Evolutionary conservation across 805 yeast species (phyloP).

Genomic region (Saturnispora sanitii): DNA sequence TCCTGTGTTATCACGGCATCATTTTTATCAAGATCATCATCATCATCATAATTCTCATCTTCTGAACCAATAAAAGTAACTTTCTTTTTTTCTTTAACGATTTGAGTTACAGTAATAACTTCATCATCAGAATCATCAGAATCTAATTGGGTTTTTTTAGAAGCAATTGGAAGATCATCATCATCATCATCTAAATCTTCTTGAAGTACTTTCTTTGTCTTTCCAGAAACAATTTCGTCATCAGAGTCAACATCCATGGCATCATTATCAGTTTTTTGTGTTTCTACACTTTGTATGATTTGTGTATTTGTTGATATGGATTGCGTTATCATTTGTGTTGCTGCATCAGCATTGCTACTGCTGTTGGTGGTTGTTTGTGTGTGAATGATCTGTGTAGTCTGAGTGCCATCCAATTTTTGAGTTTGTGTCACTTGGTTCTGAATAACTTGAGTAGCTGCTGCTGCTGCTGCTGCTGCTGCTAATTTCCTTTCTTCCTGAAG

Average conservation of each 20-base stretch:
- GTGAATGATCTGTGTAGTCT: not conserved
- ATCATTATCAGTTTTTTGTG: slow-evolving; percentile 1
- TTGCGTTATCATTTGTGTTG: slow-evolving; percentile 1
- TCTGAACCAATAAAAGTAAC: slow-evolving; percentile 2
- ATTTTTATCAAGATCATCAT: not conserved
- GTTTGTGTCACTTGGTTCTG: not conserved
- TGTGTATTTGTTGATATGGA: not conserved
- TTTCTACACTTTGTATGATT: not conserved
- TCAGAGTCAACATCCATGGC: slow-evolving; percentile 4
- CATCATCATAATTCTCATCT: slow-evolving; percentile 3
- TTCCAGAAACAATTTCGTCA: slow-evolving; percentile 4
- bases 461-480: not conserved
- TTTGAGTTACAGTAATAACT: not conserved
- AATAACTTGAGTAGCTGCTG: not conserved
- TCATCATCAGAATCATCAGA: slow-evolving; percentile 3
- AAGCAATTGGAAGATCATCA: not conserved
- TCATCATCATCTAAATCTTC: slow-evolving; percentile 9
- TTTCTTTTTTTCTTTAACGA: not conserved
- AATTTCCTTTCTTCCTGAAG: not conserved
- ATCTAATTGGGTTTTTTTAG: not conserved
- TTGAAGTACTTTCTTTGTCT: not conserved
- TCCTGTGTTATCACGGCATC: not conserved
- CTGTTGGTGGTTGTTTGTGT: not conserved
- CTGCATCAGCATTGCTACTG: not conserved
- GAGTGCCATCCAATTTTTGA: not conserved